Base-by-base conservation (phyloP, 1,139 yeast species). In the Geotrichum restrictum region DNA sequence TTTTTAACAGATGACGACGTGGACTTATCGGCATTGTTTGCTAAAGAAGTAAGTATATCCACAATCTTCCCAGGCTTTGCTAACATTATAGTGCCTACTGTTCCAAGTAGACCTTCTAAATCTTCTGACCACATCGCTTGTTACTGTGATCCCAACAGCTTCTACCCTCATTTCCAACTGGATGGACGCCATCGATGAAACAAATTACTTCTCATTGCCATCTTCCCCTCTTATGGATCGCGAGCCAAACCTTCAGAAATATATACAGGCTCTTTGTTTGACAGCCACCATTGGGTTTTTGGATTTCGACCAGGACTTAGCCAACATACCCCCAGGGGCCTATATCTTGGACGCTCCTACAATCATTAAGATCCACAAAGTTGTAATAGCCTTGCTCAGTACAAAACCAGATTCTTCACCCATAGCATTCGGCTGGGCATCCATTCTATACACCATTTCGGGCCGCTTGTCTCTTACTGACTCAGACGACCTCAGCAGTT, bases 401-500 rank as follows among this genome's bases (percentile, higher is more conserved):
- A 32, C 74, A 14, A 62, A 69, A 0, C 65, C 71, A 10, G 58
- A 69, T 1, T 79, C 80, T 55, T 69, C 88, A 0, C 70, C 84
- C 3, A 69, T 83, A 1, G 66, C 79, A 48, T 84, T 85, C 60
- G 78, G 82, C 32, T 88, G 96, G 95, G 79, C 88, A 11, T 78
- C 86, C 19, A 69, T 83, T 4, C 64, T 84, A 7, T 81, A 81
- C 59, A 72, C 83, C 50, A 81, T 83, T 56, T 73, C 77, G 3
- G 70, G 76, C 41, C 66, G 79, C 29, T 64, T 79, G 13, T 77
- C 77, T 51, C 82, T 78, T 50, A 57, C 62, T 33, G 69, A 72
- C 1, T 53, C 56, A 50, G 41, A 58, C 56, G 55, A 58, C 48
- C 33, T 59, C 48, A 36, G 64, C 10, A 54, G 68, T 55, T 61